Evolutionary conservation across 164 flowering plant species (phyloP).

Genomic region (Warburgia ugandensis): DNA sequence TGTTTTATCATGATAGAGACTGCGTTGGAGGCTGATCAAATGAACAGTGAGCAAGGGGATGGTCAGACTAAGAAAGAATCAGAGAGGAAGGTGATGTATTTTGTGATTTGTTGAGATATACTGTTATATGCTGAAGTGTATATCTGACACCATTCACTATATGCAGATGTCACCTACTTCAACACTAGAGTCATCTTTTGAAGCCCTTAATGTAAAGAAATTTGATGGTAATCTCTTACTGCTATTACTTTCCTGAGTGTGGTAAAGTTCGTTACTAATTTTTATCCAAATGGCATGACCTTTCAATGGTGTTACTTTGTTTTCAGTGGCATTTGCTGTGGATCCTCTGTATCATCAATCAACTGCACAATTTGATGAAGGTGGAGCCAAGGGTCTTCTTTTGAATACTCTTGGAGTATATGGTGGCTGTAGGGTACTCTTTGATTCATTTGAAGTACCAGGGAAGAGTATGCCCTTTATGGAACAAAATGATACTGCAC

Average conservation of each 20-base stretch:
- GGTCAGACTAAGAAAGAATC: slow-evolving; percentile 44
- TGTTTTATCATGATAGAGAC: slow-evolving; percentile 26
- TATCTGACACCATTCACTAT: slow-evolving; percentile 13
- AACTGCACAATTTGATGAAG: slow-evolving; percentile 98
- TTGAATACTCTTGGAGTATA: slow-evolving; percentile 94
- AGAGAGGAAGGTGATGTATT: slow-evolving; percentile 52
- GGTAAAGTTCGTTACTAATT: too few relatives aligned
- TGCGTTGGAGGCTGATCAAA: slow-evolving; percentile 26
- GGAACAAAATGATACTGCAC: slow-evolving; percentile 26
- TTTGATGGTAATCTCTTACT: slow-evolving; percentile 60
- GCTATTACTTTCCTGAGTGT: not conserved
- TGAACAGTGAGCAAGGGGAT: slow-evolving; percentile 35
- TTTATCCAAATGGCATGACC: too few relatives aligned
- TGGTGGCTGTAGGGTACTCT: slow-evolving; percentile 80
- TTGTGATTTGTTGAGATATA: not conserved
- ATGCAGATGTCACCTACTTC: slow-evolving; percentile 82
- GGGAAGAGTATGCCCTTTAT: slow-evolving; percentile 44
- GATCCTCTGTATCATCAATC: slow-evolving; percentile 98
- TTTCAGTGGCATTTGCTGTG: slow-evolving; percentile 78
- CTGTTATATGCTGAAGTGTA: not conserved
- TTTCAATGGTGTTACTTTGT: not conserved
- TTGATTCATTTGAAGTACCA: slow-evolving; percentile 87
- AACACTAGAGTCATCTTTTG: slow-evolving; percentile 88
- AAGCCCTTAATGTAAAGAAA: slow-evolving; percentile 85
- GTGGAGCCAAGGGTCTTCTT: slow-evolving; percentile 93